phyloP scores from a whole-genome alignment of 371 early-diverging fungal species.

The Mucor saturninus region DNA sequence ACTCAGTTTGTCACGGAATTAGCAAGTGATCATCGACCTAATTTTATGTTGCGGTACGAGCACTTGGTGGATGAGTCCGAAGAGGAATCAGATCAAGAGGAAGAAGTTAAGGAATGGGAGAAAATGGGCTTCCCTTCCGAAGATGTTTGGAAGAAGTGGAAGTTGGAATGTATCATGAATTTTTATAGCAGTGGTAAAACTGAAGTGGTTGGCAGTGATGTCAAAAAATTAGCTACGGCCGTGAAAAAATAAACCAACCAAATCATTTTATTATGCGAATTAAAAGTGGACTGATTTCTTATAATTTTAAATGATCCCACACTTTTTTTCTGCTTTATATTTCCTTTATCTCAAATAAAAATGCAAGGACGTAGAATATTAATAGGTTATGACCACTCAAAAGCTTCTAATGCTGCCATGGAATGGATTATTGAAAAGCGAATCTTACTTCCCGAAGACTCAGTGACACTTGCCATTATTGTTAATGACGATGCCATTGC shows the following conservation, averaged over 20 bases:
- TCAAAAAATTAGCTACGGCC: conserved; percentile 40
- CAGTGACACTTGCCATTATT: conserved; percentile 29
- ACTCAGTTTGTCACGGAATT: conserved; percentile 36
- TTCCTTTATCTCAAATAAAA: neutral
- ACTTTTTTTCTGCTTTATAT: neutral
- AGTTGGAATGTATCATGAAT: conserved; percentile 51
- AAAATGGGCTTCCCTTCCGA: conserved; percentile 48
- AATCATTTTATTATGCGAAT: neutral
- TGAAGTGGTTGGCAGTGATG: conserved; percentile 49
- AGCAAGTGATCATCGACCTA: conserved; percentile 39
- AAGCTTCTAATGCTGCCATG: conserved; percentile 30
- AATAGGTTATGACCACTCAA: conserved; percentile 37
- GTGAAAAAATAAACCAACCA: conserved; percentile 23
- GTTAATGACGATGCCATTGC: conserved; percentile 36
- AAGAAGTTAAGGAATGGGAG: conserved; percentile 44
- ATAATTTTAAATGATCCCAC: neutral
- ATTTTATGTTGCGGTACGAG: conserved; percentile 37
- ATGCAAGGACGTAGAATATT: conserved; percentile 16
- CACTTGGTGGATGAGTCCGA: conserved; percentile 36
- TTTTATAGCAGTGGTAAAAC: conserved; percentile 54
- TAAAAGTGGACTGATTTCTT: neutral
- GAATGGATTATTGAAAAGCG: conserved; percentile 34
- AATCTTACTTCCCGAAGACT: conserved; percentile 27
- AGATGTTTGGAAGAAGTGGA: conserved; percentile 53
- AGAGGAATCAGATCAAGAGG: conserved; percentile 24